Evolutionary conservation across 768 basidiomycete genomes (phyloP).

Genomic region (Leccinum obscurum): DNA sequence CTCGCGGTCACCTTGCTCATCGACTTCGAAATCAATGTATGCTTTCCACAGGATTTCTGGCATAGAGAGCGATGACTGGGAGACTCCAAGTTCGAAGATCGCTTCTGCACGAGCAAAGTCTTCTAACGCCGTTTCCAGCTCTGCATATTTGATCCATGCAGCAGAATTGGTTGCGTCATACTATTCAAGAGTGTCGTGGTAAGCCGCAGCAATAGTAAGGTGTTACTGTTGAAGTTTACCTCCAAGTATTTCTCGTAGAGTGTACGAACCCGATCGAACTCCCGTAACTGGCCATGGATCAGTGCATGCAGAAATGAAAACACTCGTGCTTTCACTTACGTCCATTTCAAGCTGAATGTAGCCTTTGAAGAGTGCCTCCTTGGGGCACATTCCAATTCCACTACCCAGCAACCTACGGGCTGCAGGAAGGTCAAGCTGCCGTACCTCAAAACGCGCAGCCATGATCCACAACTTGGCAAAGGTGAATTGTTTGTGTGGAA

Average conservation of each 20-base stretch:
- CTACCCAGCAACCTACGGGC: slow-evolving; percentile 89
- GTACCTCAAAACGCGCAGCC: slow-evolving; percentile 90
- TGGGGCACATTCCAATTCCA: slow-evolving; percentile 94
- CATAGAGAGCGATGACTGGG: slow-evolving; percentile 86
- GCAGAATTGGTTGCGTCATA: slow-evolving; percentile 88
- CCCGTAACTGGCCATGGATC: slow-evolving; percentile 62
- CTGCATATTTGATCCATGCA: slow-evolving; percentile 96
- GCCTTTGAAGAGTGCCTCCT: slow-evolving; percentile 92
- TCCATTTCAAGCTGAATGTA: slow-evolving; percentile 95
- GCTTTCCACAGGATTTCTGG: slow-evolving; percentile 94
- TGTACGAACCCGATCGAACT: slow-evolving; percentile 91
- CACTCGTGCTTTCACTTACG: slow-evolving; percentile 41
- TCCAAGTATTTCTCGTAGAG: slow-evolving; percentile 95
- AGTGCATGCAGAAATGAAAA: slow-evolving; percentile 6
- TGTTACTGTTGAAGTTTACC: slow-evolving; percentile 40
- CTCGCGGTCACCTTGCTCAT: slow-evolving; percentile 85
- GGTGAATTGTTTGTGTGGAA: slow-evolving; percentile 96
- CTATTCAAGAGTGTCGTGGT: slow-evolving; percentile 34
- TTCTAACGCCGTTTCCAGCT: slow-evolving; percentile 84
- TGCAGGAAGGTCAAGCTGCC: slow-evolving; percentile 75
- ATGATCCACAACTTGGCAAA: slow-evolving; percentile 96
- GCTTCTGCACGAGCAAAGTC: slow-evolving; percentile 88
- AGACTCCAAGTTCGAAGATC: slow-evolving; percentile 89
- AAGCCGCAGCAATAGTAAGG: neutral
- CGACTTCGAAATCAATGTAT: slow-evolving; percentile 95